phyloP scores from a whole-genome alignment of 352 stramenopile genomes.

The Globisporangium nodosum region DNA sequence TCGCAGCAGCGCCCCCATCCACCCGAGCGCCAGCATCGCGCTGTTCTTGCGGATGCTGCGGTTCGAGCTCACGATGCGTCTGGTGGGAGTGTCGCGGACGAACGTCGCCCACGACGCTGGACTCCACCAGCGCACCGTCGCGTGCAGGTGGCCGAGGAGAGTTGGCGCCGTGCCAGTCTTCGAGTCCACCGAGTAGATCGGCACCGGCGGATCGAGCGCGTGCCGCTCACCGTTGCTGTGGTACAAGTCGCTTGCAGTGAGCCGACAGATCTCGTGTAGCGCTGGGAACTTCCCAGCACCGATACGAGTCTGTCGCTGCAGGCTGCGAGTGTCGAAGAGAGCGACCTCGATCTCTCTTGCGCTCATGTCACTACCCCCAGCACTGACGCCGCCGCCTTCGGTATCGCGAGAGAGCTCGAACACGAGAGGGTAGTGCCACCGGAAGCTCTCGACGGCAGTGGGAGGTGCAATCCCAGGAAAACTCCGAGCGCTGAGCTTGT shows the following conservation, averaged over 20 bases:
- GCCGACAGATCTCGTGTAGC: background rate
- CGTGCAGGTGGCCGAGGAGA: conserved; percentile 21
- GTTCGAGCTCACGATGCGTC: conserved; percentile 71
- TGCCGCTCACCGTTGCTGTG: background rate
- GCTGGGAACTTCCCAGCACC: conserved; percentile 21
- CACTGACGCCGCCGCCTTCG: too few relatives aligned
- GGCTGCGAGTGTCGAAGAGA: conserved; percentile 20
- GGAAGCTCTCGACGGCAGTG: conserved; percentile 1
- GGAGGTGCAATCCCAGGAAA: conserved; percentile 2
- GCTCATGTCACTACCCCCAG: too few relatives aligned
- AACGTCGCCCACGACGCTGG: conserved; percentile 38
- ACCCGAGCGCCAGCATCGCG: conserved; percentile 30
- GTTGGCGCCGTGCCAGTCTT: background rate
- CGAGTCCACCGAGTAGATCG: conserved; percentile 2
- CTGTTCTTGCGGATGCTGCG: conserved; percentile 24
- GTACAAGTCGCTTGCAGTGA: background rate
- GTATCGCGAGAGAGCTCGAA: conserved; percentile 5
- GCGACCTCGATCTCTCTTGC: conserved; percentile 13
- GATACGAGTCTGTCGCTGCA: conserved; percentile 13
- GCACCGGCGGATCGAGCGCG: conserved; percentile 1
- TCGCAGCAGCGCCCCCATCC: conserved; percentile 60
- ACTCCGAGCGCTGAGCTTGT: background rate
- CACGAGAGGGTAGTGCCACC: conserved; percentile 30
- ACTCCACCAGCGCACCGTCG: conserved; percentile 42
- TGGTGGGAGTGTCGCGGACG: conserved; percentile 16